Evolutionary conservation across 2,329 filamentous ascomycete species (phyloP), one percentile per base, ranked within the genome.

Genomic region (Epichloe gansuensis): DNA sequence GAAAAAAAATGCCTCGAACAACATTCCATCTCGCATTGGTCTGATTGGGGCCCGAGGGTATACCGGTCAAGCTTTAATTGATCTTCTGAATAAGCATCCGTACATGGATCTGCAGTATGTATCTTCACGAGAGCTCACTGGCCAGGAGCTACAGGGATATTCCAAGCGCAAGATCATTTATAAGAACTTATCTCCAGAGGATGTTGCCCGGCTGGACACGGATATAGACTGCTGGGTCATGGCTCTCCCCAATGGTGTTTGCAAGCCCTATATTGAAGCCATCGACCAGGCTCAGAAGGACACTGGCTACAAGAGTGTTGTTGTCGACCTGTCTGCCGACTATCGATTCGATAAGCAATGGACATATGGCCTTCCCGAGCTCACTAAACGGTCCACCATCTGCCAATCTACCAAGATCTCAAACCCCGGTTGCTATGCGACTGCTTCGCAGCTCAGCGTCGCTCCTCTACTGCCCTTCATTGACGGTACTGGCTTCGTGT

Each of bases 201-300:
- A 97, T 59, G 84, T 95, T 12, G 81, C 82, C 56, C 78, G 82
- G 53, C 88, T 97, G 80, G 87, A 93, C 56, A 83, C 86, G 65
- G 81, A 84, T 35, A 83, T 97, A 48, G 91, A 97, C 72, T 93
- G 87, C 71, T 97, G 90, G 90, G 87, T 97, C 44, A 93, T 97
- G 87, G 93, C 93, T 38, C 81, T 97, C 34, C 93, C 91, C 44
- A 98, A 97, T 64, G 87, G 88, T 55, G 89, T 95, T 48, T 96
- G 89, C 80, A 87, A 89, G 71, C 90, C 93, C 0, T 98, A 85
- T 60, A 85, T 97, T 9, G 88, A 97, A 57, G 91, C 91, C 7
- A 80, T 97, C 50, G 80, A 90, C 60, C 78, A 85, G 62, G 80
- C 77, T 35, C 81, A 81, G 53, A 77, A 80, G 63, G 73, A 41